Base-by-base conservation (phyloP, 2,329 filamentous ascomycete species). In the Anisogramma anomala region DNA sequence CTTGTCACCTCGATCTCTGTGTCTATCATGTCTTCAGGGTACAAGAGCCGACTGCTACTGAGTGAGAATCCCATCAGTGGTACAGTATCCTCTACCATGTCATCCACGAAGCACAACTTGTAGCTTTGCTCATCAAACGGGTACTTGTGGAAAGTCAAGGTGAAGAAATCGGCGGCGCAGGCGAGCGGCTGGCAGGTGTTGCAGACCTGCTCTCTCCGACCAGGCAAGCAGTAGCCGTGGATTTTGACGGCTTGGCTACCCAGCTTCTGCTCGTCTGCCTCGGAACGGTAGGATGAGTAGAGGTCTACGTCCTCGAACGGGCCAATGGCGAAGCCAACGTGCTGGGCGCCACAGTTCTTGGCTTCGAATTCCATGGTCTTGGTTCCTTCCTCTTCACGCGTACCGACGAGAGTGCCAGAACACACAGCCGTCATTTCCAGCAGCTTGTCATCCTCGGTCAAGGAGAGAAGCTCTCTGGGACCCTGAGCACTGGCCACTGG, bases 271-370 rank as follows among this genome's bases (percentile, higher is more conserved):
- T 95, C 88, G 50, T 94, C 85, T 51, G 93, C 86, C 48, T 86
- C 85, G 33, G 88, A 85, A 37, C 93, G 79, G 53, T 85, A 94
- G 51, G 89, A 84, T 2, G 85, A 82, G 48, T 69, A 77, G 4
- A 98, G 68, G 55, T 95, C 85, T 39, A 96, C 80, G 51, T 89
- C 82, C 59, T 96, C 87, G 57, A 98, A 98, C 0, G 93, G 91
- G 0, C 93, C 91, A 42, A 96, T 76, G 2, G 87, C 84, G 58
- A 98, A 94, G 4, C 88, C 89, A 49, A 98, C 79, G 57, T 96
- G 89, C 48, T 88, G 83, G 1, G 89, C 82, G 1, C 87, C 77
- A 37, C 82, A 77, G 47, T 79, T 78, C 45, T 74, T 73, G 36
- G 84, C 81, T 41, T 79, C 77, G 56, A 96, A 98, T 0, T 82